Base-by-base conservation (phyloP, 2,329 filamentous ascomycete species). In the Neonectria faginata region DNA sequence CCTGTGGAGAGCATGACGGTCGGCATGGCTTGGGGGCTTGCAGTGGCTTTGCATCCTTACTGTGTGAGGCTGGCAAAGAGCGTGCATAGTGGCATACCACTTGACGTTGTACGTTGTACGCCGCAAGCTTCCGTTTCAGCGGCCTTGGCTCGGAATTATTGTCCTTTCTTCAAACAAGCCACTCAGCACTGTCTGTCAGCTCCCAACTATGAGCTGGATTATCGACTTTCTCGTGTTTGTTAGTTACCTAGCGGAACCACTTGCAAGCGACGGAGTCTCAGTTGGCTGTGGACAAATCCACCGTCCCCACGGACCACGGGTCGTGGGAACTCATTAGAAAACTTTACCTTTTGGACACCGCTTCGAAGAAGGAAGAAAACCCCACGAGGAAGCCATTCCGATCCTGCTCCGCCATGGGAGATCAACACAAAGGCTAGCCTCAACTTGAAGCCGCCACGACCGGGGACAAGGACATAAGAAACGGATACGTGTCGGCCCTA, bases 121-220 rank as follows among this genome's bases (percentile, higher is more conserved):
- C 20, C 53, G 48, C 51, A 57, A 27, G 18, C 50, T 42, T 57
- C 62, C 39, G 60, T 39, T 52, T 57, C 52, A 18, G 47, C 54
- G 56, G 64, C 42, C 52, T 16, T 68, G 59, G 62, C 53, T 73
- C 67, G 71, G 71, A 63, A 67, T 62, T 31, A 66, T 64, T 56
- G 41, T 41, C 57, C 48, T 54, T 64, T 58, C 52, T 45, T n/a
- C 22, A 29, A 25, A 39, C 36, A 62, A 54, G 52, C 25, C 61
- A 29, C 55, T 39, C 36, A 39, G 36, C 42, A 14, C n/a, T 33
- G 39, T 22, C 50, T 33, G 50, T 57, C 44, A 65, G 56, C 51
- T 57, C 57, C 44, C 44, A 50, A 41, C 33, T 51, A 16, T 58
- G 39, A 61, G 54, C 51, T 57, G 60, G 48, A 56, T 47, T 31